A percentile compares a stretch with the other conserved stretches of the same genome.
Evolutionary conservation across 805 yeast genomes (phyloP).

Genomic region (Saturnispora halmiae): DNA sequence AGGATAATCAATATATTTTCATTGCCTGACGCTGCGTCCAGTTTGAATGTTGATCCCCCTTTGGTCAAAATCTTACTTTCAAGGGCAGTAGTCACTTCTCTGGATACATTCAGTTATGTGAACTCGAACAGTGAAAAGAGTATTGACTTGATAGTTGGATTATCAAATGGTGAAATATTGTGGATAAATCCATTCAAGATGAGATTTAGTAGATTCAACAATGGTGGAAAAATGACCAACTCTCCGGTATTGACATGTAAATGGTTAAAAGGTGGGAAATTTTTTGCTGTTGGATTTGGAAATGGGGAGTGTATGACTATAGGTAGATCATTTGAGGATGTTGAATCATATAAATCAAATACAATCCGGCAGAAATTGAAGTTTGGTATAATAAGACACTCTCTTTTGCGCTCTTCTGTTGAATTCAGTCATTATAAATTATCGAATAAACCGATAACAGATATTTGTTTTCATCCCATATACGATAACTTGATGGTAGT

Average conservation of each 20-base stretch:
- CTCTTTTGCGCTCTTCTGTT: background rate
- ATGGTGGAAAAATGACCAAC: constrained; percentile 35
- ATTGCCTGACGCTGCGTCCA: constrained; percentile 29
- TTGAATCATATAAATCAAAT: constrained; percentile 22
- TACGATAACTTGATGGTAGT: constrained; percentile 34
- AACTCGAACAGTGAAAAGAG: constrained; percentile 25
- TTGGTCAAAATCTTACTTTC: constrained; percentile 36
- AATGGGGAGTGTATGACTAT: constrained; percentile 53
- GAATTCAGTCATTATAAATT: constrained; percentile 51
- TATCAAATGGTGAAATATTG: constrained; percentile 57
- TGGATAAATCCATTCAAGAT: constrained; percentile 47
- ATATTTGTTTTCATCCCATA: constrained; percentile 35
- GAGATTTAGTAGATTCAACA: constrained; percentile 44
- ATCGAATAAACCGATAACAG: constrained; percentile 50
- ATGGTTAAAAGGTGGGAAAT: constrained; percentile 40
- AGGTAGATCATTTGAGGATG: constrained; percentile 43
- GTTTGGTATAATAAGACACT: background rate
- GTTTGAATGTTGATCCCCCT: constrained; percentile 37
- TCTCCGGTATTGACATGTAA: constrained; percentile 36
- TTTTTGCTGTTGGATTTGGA: constrained; percentile 49
- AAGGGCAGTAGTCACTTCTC: constrained; percentile 32
- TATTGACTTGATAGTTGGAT: constrained; percentile 51
- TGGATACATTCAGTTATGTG: constrained; percentile 27
- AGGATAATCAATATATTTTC: constrained; percentile 40
- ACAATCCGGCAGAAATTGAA: background rate